Evolutionary conservation across 129 eudicot species (phyloP).

Genomic region (Pulicaria dysenterica): DNA sequence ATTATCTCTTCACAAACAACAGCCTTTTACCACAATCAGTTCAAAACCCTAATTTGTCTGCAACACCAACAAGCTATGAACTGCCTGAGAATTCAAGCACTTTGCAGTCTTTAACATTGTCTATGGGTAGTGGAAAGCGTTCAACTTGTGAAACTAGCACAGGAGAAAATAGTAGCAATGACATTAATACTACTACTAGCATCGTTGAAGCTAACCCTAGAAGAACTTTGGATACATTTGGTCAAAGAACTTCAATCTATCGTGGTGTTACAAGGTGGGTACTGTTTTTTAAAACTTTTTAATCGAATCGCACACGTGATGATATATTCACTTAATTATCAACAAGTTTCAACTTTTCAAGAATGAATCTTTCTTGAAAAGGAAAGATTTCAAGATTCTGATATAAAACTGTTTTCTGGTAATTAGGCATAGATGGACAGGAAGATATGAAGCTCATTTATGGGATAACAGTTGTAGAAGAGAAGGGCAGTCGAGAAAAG

Average conservation of each 20-base stretch:
- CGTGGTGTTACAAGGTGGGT: conserved; percentile 93
- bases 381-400: too few species aligned
- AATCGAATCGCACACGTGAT: too few species aligned
- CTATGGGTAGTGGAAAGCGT: conserved; percentile 94
- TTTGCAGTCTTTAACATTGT: conserved; percentile 83
- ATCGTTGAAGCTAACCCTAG: conserved; percentile 85
- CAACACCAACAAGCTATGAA: conserved; percentile 46
- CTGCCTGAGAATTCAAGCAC: conserved; percentile 70
- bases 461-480: conserved; percentile 99
- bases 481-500: conserved; percentile 98
- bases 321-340: too few species aligned
- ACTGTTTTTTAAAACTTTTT: neutral
- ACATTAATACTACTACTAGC: conserved; percentile 40
- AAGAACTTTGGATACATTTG: conserved; percentile 91
- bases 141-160: conserved; percentile 65
- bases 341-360: neutral
- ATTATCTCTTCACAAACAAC: conserved; percentile 57
- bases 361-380: too few species aligned
- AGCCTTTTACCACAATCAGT: conserved; percentile 45
- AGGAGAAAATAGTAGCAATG: conserved; percentile 48
- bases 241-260: conserved; percentile 95
- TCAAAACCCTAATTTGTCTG: conserved; percentile 45
- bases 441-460: conserved; percentile 97
- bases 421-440: conserved; percentile 97
- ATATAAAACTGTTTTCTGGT: too few species aligned